These are phyloP conservation scores for Hypomontagnella monticulosa DNA, from an alignment of 495 filamentous ascomycete species.

Conservation along the genomic window DNA sequence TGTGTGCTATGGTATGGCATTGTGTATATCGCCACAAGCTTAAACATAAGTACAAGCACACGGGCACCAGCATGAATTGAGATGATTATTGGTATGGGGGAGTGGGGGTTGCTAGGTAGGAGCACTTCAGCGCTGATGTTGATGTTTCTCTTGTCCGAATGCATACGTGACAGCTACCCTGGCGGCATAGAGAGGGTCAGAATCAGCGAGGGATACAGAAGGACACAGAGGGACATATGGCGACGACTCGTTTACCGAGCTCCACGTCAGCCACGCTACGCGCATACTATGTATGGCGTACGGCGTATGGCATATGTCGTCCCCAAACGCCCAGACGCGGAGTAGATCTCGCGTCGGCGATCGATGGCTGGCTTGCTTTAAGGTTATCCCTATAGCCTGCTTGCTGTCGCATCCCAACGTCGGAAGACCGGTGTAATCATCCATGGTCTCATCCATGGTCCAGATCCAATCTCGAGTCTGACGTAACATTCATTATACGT, in stretches of 20 bases:
- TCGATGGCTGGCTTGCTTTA: slow-evolving; percentile 22
- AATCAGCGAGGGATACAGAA: too few species aligned
- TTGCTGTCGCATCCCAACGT: background rate
- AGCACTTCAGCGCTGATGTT: slow-evolving; percentile 18
- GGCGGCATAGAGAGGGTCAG: background rate
- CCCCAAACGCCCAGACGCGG: slow-evolving; percentile 31
- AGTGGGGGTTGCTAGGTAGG: background rate
- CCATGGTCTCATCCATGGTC: too few species aligned
- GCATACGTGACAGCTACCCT: slow-evolving; percentile 6
- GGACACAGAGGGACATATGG: background rate
- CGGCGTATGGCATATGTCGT: too few species aligned
- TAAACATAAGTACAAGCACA: background rate
- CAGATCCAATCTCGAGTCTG: background rate
- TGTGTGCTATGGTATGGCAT: too few species aligned
- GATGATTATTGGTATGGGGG: background rate
- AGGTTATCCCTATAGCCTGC: background rate
- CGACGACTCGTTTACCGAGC: slow-evolving; percentile 18
- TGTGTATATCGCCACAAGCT: slow-evolving; percentile 4
- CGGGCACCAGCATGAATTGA: background rate
- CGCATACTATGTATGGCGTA: too few species aligned
- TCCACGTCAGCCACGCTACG: slow-evolving; percentile 33
- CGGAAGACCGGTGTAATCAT: too few species aligned
- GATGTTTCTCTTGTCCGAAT: background rate
- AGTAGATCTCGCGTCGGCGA: slow-evolving; percentile 39
- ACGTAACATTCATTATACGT: too few species aligned